Evolutionary conservation across 208 protist genomes (phyloP).

Genomic region (Strigomonas culicis): DNA sequence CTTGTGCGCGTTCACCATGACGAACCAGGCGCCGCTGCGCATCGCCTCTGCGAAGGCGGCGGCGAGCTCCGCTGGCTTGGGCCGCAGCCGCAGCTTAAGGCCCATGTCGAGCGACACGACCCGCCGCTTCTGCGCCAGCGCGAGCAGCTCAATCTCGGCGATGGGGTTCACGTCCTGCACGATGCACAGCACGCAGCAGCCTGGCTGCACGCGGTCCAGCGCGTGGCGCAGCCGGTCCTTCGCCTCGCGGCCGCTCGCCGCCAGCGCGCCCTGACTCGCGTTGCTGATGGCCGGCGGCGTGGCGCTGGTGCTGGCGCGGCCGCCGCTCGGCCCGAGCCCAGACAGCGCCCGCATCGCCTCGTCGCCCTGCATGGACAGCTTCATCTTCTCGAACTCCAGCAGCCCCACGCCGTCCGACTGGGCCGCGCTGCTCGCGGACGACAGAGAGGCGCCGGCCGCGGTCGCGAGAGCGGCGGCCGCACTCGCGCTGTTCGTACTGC

Average conservation of each 20-base stretch:
- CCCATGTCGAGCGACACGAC: constrained; percentile 59
- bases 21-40: constrained; percentile 64
- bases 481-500: not conserved
- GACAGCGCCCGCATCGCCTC: constrained; percentile 17
- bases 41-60: constrained; percentile 58
- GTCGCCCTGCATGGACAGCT: constrained; percentile 31
- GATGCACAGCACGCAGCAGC: constrained; percentile 67
- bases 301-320: not conserved
- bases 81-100: constrained; percentile 70
- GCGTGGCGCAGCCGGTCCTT: constrained; percentile 38
- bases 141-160: constrained; percentile 78
- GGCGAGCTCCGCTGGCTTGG: constrained; percentile 50
- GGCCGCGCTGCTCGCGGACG: too few relatives aligned
- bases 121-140: constrained; percentile 22
- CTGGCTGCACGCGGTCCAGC: constrained; percentile 37
- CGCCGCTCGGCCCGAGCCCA: not conserved
- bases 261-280: constrained; percentile 26
- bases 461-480: not conserved
- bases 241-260: too few relatives aligned
- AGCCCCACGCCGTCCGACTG: too few relatives aligned
- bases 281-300: constrained; percentile 7
- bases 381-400: constrained; percentile 80
- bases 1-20: constrained; percentile 78
- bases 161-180: constrained; percentile 76
- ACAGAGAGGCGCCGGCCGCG: not conserved